Conservation (phyloP, 2,329 filamentous ascomycete species). For the Plenodomus lindquistii region DNA sequence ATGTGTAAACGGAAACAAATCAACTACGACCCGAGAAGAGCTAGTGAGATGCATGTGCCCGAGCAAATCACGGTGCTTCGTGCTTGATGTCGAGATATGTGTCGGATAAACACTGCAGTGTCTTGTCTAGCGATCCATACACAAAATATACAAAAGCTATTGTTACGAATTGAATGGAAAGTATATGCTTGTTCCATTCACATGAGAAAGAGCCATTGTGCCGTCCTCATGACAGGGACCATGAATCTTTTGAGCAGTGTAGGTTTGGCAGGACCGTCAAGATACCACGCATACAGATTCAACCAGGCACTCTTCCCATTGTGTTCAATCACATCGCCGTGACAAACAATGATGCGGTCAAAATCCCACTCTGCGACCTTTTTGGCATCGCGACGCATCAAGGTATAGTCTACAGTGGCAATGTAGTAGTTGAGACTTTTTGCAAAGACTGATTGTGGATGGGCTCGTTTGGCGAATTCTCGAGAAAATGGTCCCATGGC, state of each 20-base stretch:
- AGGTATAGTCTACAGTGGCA: slow-evolving; percentile 11
- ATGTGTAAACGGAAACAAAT: too few species aligned
- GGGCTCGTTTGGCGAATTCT: slow-evolving; percentile 16
- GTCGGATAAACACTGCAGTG: too few species aligned
- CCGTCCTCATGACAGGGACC: slow-evolving; percentile 7
- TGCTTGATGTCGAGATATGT: too few species aligned
- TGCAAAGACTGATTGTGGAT: slow-evolving; percentile 18
- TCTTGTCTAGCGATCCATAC: too few species aligned
- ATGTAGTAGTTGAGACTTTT: slow-evolving; percentile 15
- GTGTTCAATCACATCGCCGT: slow-evolving; percentile 15
- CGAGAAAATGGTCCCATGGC: slow-evolving; percentile 6
- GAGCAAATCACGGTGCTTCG: too few species aligned
- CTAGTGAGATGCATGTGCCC: too few species aligned
- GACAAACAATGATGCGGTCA: slow-evolving; percentile 16
- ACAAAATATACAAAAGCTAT: too few species aligned
- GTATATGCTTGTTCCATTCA: slow-evolving; percentile 1
- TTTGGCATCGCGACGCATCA: slow-evolving; percentile 19
- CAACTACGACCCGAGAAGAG: too few species aligned
- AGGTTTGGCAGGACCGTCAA: slow-evolving; percentile 2
- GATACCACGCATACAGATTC: slow-evolving; percentile 14
- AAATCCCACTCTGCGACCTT: slow-evolving; percentile 17
- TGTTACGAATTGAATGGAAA: neutral
- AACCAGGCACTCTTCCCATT: slow-evolving; percentile 9
- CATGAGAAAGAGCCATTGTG: slow-evolving; percentile 14
- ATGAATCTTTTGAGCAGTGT: neutral